Evolutionary conservation across 106 monocot genomes (phyloP).

Genomic region (Hemerocallis citrina): DNA sequence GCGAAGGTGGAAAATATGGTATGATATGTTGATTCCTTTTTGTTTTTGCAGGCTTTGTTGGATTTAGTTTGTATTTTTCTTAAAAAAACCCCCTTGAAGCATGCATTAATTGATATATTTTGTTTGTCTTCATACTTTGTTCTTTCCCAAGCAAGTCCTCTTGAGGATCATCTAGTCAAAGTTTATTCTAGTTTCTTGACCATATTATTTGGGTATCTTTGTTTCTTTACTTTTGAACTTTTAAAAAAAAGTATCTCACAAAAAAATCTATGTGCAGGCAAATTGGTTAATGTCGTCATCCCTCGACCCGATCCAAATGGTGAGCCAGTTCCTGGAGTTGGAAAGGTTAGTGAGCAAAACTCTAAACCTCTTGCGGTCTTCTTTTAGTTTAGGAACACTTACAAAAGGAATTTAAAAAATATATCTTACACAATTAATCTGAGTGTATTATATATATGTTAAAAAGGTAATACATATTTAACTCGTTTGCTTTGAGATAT

Average conservation of each 20-base stretch:
- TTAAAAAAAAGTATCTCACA: not conserved
- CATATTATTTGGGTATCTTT: not conserved
- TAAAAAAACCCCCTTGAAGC: too few species aligned
- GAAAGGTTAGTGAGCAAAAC: conserved; percentile 82
- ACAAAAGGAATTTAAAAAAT: too few species aligned
- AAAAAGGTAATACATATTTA: too few species aligned
- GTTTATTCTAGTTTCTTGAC: not conserved
- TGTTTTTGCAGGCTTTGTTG: not conserved
- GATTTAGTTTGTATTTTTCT: too few species aligned
- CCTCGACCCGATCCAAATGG: conserved; percentile 63
- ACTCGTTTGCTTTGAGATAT: too few species aligned
- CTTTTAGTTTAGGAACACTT: too few species aligned
- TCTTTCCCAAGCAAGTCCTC: too few species aligned
- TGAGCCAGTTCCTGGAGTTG: conserved; percentile 55
- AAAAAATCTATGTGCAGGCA: conserved; percentile 28
- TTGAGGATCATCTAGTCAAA: too few species aligned
- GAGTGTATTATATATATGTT: too few species aligned
- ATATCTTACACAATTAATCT: too few species aligned
- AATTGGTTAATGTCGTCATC: conserved; percentile 71
- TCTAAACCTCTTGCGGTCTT: too few species aligned
- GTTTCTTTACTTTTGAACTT: not conserved
- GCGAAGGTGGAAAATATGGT: conserved; percentile 88
- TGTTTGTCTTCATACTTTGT: not conserved
- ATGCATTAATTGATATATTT: too few species aligned
- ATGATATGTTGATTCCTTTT: not conserved